These are phyloP conservation scores for Kickxella alabastrina DNA, from an alignment of 192 early-diverging fungal genomes.

Conservation along the genomic window DNA sequence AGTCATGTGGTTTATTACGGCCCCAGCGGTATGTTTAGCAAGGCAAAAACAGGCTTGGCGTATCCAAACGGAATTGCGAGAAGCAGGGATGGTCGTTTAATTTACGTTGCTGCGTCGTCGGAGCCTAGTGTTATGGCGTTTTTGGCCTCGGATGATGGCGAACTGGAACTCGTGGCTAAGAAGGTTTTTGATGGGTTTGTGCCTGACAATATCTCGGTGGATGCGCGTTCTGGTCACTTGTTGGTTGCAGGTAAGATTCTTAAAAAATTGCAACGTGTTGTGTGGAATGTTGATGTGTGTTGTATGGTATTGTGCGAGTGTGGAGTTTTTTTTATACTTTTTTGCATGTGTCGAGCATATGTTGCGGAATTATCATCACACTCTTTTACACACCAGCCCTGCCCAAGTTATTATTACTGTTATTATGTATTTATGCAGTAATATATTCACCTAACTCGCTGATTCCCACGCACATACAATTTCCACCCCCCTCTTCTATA, in stretches of 20 bases:
- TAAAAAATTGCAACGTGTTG: too few relatives aligned
- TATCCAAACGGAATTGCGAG: slow-evolving; percentile 46
- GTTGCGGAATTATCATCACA: too few relatives aligned
- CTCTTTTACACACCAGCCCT: too few relatives aligned
- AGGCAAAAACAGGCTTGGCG: slow-evolving; percentile 18
- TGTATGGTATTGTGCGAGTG: too few relatives aligned
- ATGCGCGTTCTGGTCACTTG: slow-evolving; percentile 32
- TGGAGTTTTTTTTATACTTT: background rate
- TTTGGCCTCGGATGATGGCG: slow-evolving; percentile 13
- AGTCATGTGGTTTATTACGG: slow-evolving; percentile 37
- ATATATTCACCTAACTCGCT: too few relatives aligned
- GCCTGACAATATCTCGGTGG: slow-evolving; percentile 49
- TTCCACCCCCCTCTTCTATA: background rate
- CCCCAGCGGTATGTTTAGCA: slow-evolving; percentile 16
- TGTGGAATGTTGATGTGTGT: too few relatives aligned
- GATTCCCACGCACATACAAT: too few relatives aligned
- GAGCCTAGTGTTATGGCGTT: slow-evolving; percentile 41
- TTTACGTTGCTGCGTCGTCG: slow-evolving; percentile 39
- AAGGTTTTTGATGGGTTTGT: slow-evolving; percentile 32
- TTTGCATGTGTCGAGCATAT: too few relatives aligned
- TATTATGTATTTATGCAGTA: too few relatives aligned
- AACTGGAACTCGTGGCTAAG: slow-evolving; percentile 23
- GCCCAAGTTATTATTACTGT: too few relatives aligned
- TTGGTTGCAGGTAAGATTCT: slow-evolving; percentile 51
- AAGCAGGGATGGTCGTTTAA: slow-evolving; percentile 20